phyloP scores from a whole-genome alignment of 1,284 basidiomycete genomes.

The Singerocomus rubriflavus region DNA sequence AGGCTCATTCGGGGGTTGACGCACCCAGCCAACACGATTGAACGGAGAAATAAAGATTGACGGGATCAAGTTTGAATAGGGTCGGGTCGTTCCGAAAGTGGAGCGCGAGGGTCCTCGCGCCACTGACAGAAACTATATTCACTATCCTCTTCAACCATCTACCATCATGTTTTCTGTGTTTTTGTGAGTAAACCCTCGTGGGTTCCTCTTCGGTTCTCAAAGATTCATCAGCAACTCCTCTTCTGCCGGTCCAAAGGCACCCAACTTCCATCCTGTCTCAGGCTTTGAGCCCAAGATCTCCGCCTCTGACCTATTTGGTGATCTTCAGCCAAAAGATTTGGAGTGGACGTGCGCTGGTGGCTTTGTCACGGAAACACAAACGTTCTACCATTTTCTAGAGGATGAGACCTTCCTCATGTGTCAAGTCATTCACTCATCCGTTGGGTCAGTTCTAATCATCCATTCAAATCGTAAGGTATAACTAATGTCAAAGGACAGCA shows the following conservation, averaged over 20 bases:
- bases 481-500: constrained; percentile 39
- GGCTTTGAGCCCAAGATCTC: constrained; percentile 37
- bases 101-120: constrained; percentile 8
- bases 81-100: constrained; percentile 17
- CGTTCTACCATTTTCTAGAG: constrained; percentile 80
- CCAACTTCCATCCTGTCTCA: constrained; percentile 79
- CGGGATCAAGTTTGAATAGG: no score
- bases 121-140: background rate
- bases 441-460: constrained; percentile 67
- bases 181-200: constrained; percentile 50
- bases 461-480: constrained; percentile 1
- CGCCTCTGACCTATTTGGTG: constrained; percentile 62
- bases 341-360: constrained; percentile 85
- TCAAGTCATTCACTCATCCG: constrained; percentile 93
- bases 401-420: constrained; percentile 85
- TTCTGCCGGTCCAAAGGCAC: constrained; percentile 59
- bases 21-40: no score
- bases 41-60: no score
- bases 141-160: constrained; percentile 17
- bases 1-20: background rate
- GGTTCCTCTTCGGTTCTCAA: constrained; percentile 7
- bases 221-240: constrained; percentile 14
- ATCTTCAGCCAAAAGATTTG: constrained; percentile 69
- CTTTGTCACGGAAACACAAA: constrained; percentile 92
- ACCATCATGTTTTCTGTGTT: constrained; percentile 74